These are phyloP conservation scores for Cryptomeria japonica DNA, from an alignment of 75 land plant genomes.

Conservation along the genomic window DNA sequence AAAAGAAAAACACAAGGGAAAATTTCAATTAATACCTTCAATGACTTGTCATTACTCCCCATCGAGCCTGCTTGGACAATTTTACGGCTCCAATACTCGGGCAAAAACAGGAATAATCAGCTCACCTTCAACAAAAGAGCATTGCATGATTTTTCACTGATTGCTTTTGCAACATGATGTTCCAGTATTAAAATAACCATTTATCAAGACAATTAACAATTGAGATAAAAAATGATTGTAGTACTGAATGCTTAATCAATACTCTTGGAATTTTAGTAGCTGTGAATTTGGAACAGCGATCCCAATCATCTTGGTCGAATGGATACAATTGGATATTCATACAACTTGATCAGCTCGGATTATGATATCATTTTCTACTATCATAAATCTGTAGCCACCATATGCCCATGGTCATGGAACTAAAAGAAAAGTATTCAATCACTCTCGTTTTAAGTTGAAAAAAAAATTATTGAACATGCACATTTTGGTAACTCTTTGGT, in stretches of 20 bases:
- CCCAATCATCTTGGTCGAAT: conserved; percentile 99
- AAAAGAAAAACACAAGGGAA: background rate
- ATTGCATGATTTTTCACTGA: conserved; percentile 87
- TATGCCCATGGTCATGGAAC: conserved; percentile 39
- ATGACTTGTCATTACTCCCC: conserved; percentile 99
- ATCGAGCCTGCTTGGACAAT: conserved; percentile 93
- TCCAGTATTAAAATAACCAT: background rate
- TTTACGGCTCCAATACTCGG: too few relatives aligned
- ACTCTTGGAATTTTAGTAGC: conserved; percentile 27
- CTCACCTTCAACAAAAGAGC: conserved; percentile 94
- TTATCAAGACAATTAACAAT: background rate
- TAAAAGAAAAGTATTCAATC: background rate
- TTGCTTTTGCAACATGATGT: conserved; percentile 92
- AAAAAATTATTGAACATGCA: too few relatives aligned
- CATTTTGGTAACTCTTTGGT: too few relatives aligned
- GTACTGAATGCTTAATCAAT: background rate
- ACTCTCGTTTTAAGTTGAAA: background rate
- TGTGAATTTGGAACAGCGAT: conserved; percentile 77
- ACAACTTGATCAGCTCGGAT: conserved; percentile 73
- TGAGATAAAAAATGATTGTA: background rate
- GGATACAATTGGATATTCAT: conserved; percentile 95
- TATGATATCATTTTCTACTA: conserved; percentile 94
- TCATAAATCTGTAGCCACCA: too few relatives aligned
- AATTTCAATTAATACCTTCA: conserved; percentile 45
- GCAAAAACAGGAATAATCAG: conserved; percentile 10